phyloP scores from a whole-genome alignment of 768 basidiomycete species.

The Stropharia rugosoannulata region DNA sequence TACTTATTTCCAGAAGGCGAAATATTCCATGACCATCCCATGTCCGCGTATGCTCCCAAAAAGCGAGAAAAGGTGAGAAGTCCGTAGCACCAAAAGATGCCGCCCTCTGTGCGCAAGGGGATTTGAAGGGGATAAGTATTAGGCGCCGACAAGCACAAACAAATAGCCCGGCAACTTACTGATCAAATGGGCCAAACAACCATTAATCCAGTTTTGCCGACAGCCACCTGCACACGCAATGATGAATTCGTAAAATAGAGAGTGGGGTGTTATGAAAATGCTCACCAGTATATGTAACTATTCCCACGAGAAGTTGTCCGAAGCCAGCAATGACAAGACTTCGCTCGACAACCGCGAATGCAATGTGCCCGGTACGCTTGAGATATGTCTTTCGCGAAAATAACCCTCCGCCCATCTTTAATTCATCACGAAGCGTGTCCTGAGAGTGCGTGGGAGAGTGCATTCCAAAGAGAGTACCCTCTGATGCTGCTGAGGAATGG shows the following conservation, averaged over 20 bases:
- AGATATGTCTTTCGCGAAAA: constrained; percentile 17
- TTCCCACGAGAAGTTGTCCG: constrained; percentile 62
- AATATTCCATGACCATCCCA: constrained; percentile 96
- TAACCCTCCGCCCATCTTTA: constrained; percentile 16
- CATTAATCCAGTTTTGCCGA: constrained; percentile 73
- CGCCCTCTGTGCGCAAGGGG: constrained; percentile 60
- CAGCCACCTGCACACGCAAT: constrained; percentile 58
- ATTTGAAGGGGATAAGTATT: constrained; percentile 4
- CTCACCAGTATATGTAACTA: constrained; percentile 75
- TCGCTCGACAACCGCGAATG: constrained; percentile 59
- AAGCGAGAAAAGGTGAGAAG: constrained; percentile 91
- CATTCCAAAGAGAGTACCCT: constrained; percentile 50
- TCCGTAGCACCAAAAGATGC: constrained; percentile 92
- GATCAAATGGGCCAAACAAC: constrained; percentile 88
- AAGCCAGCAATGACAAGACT: constrained; percentile 72
- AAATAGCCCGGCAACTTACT: constrained; percentile 47
- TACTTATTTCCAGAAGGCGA: constrained; percentile 48
- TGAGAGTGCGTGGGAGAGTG: constrained; percentile 53
- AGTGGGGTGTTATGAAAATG: neutral
- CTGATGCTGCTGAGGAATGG: constrained; percentile 48
- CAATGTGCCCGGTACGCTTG: constrained; percentile 41
- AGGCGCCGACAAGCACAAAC: neutral
- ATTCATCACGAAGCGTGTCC: constrained; percentile 50
- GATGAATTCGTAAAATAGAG: constrained; percentile 7
- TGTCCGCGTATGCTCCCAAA: constrained; percentile 80